phyloP scores from a whole-genome alignment of 108 stramenopile species.

The Mayamaea pseudoterrestris region DNA sequence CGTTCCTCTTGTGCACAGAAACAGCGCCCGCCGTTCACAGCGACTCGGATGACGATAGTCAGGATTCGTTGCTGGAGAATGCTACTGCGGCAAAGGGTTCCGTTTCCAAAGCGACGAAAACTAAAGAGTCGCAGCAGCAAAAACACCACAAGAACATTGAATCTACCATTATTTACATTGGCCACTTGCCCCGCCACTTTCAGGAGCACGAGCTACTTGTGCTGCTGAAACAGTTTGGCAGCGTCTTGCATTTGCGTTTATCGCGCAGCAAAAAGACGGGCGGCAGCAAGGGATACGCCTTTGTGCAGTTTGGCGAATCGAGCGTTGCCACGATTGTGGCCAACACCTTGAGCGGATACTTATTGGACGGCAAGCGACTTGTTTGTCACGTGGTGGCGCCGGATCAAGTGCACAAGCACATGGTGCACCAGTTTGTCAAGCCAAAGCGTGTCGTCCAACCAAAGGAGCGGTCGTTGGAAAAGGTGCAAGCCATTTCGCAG shows the following conservation, averaged over 20 bases:
- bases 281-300: constrained; percentile 84
- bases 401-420: constrained; percentile 28
- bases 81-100: too few relatives aligned
- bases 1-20: too few relatives aligned
- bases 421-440: constrained; percentile 11
- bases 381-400: constrained; percentile 80
- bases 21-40: too few relatives aligned
- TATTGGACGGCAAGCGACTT: constrained; percentile 74
- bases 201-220: constrained; percentile 82
- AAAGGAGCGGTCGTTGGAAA: constrained; percentile 17
- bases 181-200: constrained; percentile 90
- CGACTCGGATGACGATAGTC: too few relatives aligned
- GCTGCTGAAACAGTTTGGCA: constrained; percentile 94
- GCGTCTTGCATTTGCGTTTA: constrained; percentile 62
- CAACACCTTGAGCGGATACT: constrained; percentile 92
- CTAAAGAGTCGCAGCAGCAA: not conserved
- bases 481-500: constrained; percentile 53
- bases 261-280: constrained; percentile 82
- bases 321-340: constrained; percentile 89
- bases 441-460: constrained; percentile 16
- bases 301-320: constrained; percentile 76
- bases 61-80: too few relatives aligned
- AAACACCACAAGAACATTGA: constrained; percentile 19
- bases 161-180: constrained; percentile 84
- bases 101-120: too few relatives aligned